Evolutionary conservation across 2,329 filamentous ascomycete genomes (phyloP), one percentile per base, ranked within the genome.

Genomic region (Pyrenophora graminea): DNA sequence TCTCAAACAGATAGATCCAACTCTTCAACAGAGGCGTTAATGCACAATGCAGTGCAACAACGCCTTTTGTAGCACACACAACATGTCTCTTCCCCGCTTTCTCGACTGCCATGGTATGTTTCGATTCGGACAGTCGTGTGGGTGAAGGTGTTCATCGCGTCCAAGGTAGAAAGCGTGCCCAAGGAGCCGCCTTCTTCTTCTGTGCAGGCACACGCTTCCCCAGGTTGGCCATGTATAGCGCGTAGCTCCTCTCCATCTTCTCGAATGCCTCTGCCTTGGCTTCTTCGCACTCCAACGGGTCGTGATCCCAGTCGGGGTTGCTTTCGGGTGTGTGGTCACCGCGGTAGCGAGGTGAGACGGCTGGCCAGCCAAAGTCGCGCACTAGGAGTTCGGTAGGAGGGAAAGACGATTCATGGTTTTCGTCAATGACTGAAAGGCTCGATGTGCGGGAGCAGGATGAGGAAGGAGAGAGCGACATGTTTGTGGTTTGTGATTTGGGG

Each of bases 281-380:
- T 39, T 63, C 53, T 13, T 61, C 55, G 27, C 60, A 62, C 25
- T 59, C 57, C 30, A 64, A 51, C 12, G 59, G 59, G 48, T 66
- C 57, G 51, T 64, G 55, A 1, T 56, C 59, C 55, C 61, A 63
- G 19, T 64, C 63, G 1, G 63, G 63, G 13, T 66, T 66, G 53
- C 61, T 66, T 39, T 58, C 58, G n/a, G 55, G 63, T 7, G 58
- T 62, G 49, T 66, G 63, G 50, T 66, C 63, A 39, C 63, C 63
- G 34, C 48, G 58, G 36, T 66, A 64, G 27, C 63, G 55, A 27
- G 63, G 56, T 42, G 60, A 64, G 9, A 58, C 51, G 13, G 48
- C 54, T 4, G 59, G 56, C 53, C 63, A 66, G 17, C 62, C 63
- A 30, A 64, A 66, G 39, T 66, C 63, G 43, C 62, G 51, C 15